Percentiles rank a stretch among this genome's conserved stretches.
phyloP scores from a whole-genome alignment of 768 basidiomycete genomes.

The Sarcomyxa edulis region DNA sequence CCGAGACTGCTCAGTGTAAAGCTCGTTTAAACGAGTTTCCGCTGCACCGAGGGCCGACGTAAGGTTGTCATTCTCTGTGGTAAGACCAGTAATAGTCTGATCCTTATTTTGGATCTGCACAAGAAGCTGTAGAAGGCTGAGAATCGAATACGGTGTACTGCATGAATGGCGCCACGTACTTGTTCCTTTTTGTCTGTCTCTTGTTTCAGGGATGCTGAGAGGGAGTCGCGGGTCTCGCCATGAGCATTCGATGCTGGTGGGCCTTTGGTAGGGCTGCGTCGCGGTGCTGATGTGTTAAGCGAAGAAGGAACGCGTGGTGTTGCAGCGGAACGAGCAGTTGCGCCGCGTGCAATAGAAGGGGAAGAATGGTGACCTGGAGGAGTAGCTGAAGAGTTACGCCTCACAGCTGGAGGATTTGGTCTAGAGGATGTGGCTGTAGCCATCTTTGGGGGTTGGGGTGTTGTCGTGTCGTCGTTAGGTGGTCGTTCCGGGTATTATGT shows the following conservation, averaged over 20 bases:
- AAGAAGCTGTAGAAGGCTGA: conserved; percentile 47
- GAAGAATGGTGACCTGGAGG: conserved; percentile 37
- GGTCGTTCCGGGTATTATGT: no score
- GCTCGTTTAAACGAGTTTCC: conserved; percentile 70
- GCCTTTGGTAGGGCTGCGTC: conserved; percentile 47
- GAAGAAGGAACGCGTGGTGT: conserved; percentile 52
- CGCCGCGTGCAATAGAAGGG: conserved; percentile 42
- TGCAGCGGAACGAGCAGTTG: conserved; percentile 62
- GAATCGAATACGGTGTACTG: conserved; percentile 5
- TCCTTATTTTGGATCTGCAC: conserved; percentile 78
- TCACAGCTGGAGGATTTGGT: conserved; percentile 41
- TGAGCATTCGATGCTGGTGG: conserved; percentile 27
- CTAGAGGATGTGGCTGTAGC: conserved; percentile 44
- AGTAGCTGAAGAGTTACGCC: conserved; percentile 36
- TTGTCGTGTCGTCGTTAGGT: no score
- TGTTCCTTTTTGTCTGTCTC: conserved; percentile 83
- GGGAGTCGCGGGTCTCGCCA: conserved; percentile 48
- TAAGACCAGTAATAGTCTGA: conserved; percentile 54
- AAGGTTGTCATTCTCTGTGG: conserved; percentile 60
- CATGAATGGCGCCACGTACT: conserved; percentile 32
- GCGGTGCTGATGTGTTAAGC: conserved; percentile 38
- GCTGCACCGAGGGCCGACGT: conserved; percentile 60
- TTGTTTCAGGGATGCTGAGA: conserved; percentile 60
- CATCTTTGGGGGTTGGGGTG: no score
- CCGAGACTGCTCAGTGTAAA: conserved; percentile 77